These are phyloP conservation scores for Kodamaea kakaduensis DNA, from an alignment of 805 yeast genomes.

Conservation along the genomic window DNA sequence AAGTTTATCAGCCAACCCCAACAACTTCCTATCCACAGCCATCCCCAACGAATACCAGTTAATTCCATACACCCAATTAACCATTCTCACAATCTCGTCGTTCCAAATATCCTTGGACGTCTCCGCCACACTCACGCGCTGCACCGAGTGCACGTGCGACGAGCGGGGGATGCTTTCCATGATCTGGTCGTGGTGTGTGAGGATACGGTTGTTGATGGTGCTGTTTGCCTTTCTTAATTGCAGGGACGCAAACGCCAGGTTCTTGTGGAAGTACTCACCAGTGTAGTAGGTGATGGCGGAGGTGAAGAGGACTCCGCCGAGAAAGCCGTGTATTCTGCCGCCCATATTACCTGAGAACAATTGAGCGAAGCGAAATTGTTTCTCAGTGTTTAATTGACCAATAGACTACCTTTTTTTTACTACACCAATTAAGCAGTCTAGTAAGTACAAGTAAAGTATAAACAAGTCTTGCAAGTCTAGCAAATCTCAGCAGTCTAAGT, in stretches of 20 bases:
- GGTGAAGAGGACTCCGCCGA: conserved; percentile 55
- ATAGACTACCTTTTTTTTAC: too few species aligned
- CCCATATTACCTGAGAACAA: conserved; percentile 6
- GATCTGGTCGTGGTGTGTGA: conserved; percentile 43
- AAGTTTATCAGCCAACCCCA: conserved; percentile 26
- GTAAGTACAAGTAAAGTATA: too few species aligned
- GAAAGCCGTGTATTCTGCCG: conserved; percentile 42
- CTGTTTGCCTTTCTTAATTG: conserved; percentile 47
- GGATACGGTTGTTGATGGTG: conserved; percentile 51
- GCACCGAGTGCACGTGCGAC: conserved; percentile 17
- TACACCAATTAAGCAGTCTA: too few species aligned
- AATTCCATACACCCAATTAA: conserved; percentile 58
- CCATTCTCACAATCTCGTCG: conserved; percentile 60
- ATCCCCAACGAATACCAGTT: conserved; percentile 44
- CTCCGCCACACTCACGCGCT: conserved; percentile 46
- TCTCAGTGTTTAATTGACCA: conserved; percentile 2
- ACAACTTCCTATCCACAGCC: conserved; percentile 30
- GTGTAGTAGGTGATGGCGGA: conserved; percentile 62
- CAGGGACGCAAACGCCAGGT: conserved; percentile 43
- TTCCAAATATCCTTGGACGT: conserved; percentile 79
- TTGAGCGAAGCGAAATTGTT: too few species aligned
- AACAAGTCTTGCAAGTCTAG: too few species aligned
- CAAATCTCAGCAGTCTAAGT: too few species aligned
- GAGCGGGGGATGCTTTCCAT: conserved; percentile 43
- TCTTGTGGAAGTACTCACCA: conserved; percentile 49